Evolutionary conservation across 192 early-diverging fungal genomes (phyloP).

Genomic region (Linnemannia exigua): DNA sequence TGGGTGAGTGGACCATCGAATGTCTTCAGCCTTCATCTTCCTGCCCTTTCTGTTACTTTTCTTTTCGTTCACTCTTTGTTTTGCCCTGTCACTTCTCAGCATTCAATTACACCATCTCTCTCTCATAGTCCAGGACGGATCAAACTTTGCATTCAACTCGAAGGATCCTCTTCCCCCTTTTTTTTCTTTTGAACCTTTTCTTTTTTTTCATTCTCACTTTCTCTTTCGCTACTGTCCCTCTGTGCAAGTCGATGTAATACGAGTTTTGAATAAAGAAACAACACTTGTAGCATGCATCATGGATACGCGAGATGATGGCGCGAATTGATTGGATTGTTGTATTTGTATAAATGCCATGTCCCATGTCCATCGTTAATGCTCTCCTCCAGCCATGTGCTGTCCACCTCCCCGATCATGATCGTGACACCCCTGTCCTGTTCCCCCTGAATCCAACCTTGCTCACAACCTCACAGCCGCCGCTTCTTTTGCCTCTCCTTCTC

Average conservation of each 20-base stretch:
- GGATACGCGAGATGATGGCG: too few species aligned
- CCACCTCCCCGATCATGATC: neutral
- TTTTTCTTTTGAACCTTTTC: conserved; percentile 3
- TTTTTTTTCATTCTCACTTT: neutral
- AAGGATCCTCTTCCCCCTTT: conserved; percentile 14
- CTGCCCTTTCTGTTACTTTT: neutral
- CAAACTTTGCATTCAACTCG: conserved; percentile 52
- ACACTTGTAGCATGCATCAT: too few species aligned
- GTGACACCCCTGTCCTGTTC: neutral
- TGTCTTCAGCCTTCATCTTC: neutral
- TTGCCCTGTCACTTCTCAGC: neutral
- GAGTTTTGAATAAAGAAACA: neutral
- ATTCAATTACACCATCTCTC: neutral
- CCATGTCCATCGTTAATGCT: too few species aligned
- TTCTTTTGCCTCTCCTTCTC: neutral
- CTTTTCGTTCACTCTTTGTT: conserved; percentile 11
- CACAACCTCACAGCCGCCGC: too few species aligned
- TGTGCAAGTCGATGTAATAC: too few species aligned
- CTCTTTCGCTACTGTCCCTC: neutral
- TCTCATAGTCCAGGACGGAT: conserved; percentile 8
- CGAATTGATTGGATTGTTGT: too few species aligned
- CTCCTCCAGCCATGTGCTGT: neutral
- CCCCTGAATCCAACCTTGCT: too few species aligned
- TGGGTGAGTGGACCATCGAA: neutral
- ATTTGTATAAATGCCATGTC: too few species aligned